Evolutionary conservation across 331 rosid genomes (phyloP), one percentile per base, ranked within the genome.

Genomic region (Saraca asoca): DNA sequence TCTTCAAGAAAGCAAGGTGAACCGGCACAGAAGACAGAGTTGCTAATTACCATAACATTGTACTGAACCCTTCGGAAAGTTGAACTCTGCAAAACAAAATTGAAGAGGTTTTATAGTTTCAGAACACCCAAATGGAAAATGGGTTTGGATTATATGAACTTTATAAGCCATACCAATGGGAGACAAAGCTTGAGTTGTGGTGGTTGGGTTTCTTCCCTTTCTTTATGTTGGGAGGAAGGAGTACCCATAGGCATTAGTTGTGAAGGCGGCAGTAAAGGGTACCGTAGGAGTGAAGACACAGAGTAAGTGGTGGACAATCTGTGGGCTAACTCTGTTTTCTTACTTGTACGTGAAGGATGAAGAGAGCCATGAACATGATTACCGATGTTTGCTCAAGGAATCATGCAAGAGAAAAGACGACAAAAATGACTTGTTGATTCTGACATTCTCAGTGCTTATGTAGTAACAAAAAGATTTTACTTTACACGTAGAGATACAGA

Each of bases 11-110:
- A 24, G 31, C 31, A 24, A 24, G 31, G 31, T 3, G 31, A 24
- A 24, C 31, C 31, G 3, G 31, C 31, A 24, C 31, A 24, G 31
- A 86, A 70, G 12, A 64, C 77, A 70, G 87, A 33, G 76, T 65
- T 75, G 77, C 78, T 84, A 45, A 85, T 69, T 59, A 86, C 82
- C 83, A 82, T 79, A 31, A 82, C 95, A 77, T 82, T 72, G 57
- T 62, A 79, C 34, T 57, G 75, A 79, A 79, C 54, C 87, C 84
- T 31, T 70, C 72, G 14, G 79, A 78, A 68, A 85, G 53, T 1
- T 68, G 79, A 82, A 78, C 77, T 73, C 71, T 66, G 70, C 13
- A 70, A 75, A 58, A 71, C 52, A 81, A 80, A 70, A 56, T 74
- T 43, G 67, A 49, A 53, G 85, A 75, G 69, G 78, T 76, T 70